phyloP scores from a whole-genome alignment of 1,284 basidiomycete species.

The Malassezia cuniculi region DNA sequence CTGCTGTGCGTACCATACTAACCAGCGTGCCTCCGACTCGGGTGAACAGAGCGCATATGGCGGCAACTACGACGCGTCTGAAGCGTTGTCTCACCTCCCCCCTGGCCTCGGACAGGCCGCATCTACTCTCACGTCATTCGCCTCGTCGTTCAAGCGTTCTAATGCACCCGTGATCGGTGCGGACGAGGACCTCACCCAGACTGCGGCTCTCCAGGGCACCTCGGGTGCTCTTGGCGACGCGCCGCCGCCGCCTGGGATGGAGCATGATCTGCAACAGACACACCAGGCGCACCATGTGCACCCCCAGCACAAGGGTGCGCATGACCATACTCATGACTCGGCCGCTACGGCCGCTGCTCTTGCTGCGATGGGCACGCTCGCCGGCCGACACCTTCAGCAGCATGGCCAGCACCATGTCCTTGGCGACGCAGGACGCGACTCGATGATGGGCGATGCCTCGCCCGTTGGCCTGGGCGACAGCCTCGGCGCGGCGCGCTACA shows the following conservation, averaged over 20 bases:
- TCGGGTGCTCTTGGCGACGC: slow-evolving; percentile 14
- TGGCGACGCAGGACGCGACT: slow-evolving; percentile 7
- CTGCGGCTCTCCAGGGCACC: slow-evolving; percentile 1
- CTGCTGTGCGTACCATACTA: slow-evolving; percentile 19
- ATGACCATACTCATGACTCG: slow-evolving; percentile 19
- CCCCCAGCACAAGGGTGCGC: slow-evolving; percentile 3
- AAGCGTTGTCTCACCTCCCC: slow-evolving; percentile 16
- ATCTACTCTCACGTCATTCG: slow-evolving; percentile 31
- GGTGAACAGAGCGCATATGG: slow-evolving; percentile 8
- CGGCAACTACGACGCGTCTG: slow-evolving; percentile 6
- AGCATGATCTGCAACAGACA: slow-evolving; percentile 12
- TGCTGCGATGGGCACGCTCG: slow-evolving; percentile 29
- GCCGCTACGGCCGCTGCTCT: slow-evolving; percentile 30
- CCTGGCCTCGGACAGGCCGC: slow-evolving; percentile 29
- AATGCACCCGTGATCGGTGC: slow-evolving; percentile 4
- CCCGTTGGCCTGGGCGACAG: slow-evolving; percentile 7
- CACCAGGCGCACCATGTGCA: slow-evolving; percentile 6
- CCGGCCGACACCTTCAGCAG: slow-evolving; percentile 16
- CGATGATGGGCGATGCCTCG: slow-evolving; percentile 10
- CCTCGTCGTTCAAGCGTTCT: slow-evolving; percentile 30
- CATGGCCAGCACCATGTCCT: slow-evolving; percentile 6
- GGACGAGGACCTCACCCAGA: slow-evolving; percentile 10
- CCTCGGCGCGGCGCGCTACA: slow-evolving; percentile 11
- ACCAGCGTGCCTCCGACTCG: slow-evolving; percentile 15
- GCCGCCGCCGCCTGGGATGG: slow-evolving; percentile 18